Evolutionary conservation across 441 rosid species (phyloP).

Genomic region (Biscutella laevigata): DNA sequence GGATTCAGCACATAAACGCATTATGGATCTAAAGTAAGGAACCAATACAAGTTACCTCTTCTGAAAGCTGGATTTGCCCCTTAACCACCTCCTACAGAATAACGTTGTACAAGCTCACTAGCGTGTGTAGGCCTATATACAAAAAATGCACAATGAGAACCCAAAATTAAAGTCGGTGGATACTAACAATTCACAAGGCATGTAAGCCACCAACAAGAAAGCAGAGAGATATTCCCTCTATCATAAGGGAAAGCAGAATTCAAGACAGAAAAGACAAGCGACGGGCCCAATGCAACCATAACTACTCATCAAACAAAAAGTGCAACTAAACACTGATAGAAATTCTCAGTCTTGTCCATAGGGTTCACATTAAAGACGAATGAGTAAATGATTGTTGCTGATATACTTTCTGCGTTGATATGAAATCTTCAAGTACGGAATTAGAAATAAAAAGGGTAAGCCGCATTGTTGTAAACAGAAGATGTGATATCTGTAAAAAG

Average conservation of each 20-base stretch:
- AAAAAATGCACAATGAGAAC: conserved; percentile 17
- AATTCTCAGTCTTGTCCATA: conserved; percentile 19
- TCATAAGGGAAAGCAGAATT: neutral
- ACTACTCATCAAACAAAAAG: conserved; percentile 20
- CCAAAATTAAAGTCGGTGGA: conserved; percentile 12
- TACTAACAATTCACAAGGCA: conserved; percentile 10
- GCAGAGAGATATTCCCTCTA: conserved; percentile 10
- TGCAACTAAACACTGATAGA: conserved; percentile 18
- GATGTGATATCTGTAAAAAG: conserved; percentile 1
- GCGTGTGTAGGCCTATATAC: conserved; percentile 5
- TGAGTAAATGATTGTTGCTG: conserved; percentile 11
- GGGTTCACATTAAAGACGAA: conserved; percentile 10
- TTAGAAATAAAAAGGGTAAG: neutral
- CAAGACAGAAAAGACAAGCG: conserved; percentile 22
- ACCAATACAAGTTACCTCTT: conserved; percentile 23
- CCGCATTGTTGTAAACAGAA: neutral
- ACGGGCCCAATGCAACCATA: conserved; percentile 14
- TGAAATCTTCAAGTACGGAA: neutral
- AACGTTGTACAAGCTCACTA: neutral
- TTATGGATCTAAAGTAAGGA: neutral
- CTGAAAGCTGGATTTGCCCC: conserved; percentile 7
- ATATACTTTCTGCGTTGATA: neutral
- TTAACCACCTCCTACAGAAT: neutral
- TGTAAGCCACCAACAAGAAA: conserved; percentile 21
- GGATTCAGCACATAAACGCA: neutral